A percentile compares a stretch with the other conserved stretches of the same genome.
Conservation (phyloP, 139 green algal genomes). For the Picochlorum sp. region DNA sequence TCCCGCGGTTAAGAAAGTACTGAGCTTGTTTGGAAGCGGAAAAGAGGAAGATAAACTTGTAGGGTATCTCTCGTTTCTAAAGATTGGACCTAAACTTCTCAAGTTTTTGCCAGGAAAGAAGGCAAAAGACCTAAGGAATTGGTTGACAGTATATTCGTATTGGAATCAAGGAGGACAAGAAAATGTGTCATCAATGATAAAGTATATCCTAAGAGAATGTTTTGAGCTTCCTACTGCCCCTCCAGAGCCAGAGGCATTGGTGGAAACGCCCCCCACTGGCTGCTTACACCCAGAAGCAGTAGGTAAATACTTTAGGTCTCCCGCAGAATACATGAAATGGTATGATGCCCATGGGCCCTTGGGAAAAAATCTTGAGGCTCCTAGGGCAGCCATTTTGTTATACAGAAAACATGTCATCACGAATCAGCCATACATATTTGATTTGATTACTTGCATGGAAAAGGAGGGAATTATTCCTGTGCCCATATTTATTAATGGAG, state of each 20-base stretch:
- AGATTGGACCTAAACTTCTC: constrained; percentile 93
- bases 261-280: constrained; percentile 82
- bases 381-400: constrained; percentile 75
- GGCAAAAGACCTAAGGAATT: constrained; percentile 79
- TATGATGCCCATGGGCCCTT: constrained; percentile 43
- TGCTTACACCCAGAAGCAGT: constrained; percentile 76
- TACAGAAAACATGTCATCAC: constrained; percentile 99
- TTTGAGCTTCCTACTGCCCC: constrained; percentile 18
- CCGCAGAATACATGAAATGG: constrained; percentile 75
- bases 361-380: constrained; percentile 12
- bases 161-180: constrained; percentile 83
- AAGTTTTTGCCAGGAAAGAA: constrained; percentile 86
- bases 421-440: constrained; percentile 64
- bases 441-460: constrained; percentile 56
- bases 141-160: constrained; percentile 91
- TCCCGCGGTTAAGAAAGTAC: constrained; percentile 83
- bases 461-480: constrained; percentile 52
- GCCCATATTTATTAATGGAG: constrained; percentile 92
- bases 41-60: constrained; percentile 95
- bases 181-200: constrained; percentile 82
- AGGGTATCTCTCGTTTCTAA: constrained; percentile 75
- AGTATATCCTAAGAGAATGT: constrained; percentile 71
- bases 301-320: constrained; percentile 54
- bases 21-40: constrained; percentile 73
- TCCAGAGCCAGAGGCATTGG: constrained; percentile 6